phyloP scores from a whole-genome alignment of 1,284 basidiomycete genomes.

The Phylloboletellus chloephorus region DNA sequence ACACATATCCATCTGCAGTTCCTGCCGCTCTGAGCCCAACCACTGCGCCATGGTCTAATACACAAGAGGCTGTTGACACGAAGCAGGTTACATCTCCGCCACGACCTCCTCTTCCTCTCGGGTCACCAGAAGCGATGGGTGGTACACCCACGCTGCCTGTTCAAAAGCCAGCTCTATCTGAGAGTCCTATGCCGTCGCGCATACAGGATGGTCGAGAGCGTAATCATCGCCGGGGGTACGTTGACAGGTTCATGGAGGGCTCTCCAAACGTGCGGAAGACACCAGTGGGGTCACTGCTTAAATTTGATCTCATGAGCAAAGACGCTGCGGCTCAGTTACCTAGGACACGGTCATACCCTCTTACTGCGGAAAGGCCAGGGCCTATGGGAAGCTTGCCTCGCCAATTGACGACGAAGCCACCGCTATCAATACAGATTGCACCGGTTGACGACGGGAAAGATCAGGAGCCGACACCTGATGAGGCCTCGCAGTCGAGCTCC shows the following conservation, averaged over 20 bases:
- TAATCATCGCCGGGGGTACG: constrained; percentile 48
- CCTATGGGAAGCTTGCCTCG: constrained; percentile 1
- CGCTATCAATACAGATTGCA: constrained; percentile 18
- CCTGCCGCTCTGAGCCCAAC: constrained; percentile 18
- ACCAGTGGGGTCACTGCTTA: constrained; percentile 39
- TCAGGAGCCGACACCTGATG: constrained; percentile 53
- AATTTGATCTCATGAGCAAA: constrained; percentile 9
- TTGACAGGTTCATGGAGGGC: constrained; percentile 30
- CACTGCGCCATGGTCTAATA: constrained; percentile 37
- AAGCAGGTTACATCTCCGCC: constrained; percentile 1
- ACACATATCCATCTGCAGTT: constrained; percentile 34
- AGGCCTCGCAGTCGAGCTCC: constrained; percentile 39
- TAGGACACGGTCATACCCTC: constrained; percentile 38
- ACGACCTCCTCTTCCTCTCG: constrained; percentile 21
- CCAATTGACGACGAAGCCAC: constrained; percentile 9
- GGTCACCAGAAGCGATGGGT: constrained; percentile 36
- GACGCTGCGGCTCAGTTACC: constrained; percentile 9
- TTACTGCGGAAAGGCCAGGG: constrained; percentile 19
- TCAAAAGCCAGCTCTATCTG: constrained; percentile 11
- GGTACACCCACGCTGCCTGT: constrained; percentile 8
- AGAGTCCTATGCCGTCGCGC: constrained; percentile 29
- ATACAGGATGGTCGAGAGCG: constrained; percentile 22
- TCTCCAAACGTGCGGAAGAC: constrained; percentile 35
- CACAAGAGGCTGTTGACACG: constrained; percentile 2
- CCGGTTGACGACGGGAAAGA: constrained; percentile 26